Percentiles rank a stretch among this genome's conserved stretches.
Evolutionary conservation across 1,139 yeast genomes (phyloP).

Genomic region (Citeromyces hawaiiensis): DNA sequence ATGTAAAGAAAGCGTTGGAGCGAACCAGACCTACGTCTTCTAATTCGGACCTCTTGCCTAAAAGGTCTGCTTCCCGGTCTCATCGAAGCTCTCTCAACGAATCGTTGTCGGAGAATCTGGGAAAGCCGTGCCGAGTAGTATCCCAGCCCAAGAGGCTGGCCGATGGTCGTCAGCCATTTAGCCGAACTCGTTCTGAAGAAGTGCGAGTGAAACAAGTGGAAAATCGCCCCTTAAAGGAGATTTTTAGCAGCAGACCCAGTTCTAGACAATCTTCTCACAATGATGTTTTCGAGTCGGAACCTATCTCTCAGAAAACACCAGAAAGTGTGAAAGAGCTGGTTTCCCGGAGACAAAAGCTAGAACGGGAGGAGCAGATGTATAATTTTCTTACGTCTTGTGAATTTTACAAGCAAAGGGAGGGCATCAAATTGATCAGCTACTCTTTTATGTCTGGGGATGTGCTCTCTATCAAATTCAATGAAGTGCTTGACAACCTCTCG

Average conservation of each 20-base stretch:
- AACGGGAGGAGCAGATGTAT: slow-evolving; percentile 1
- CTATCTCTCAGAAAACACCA: neutral
- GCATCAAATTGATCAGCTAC: slow-evolving; percentile 1
- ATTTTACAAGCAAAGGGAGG: slow-evolving; percentile 2
- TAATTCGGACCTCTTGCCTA: neutral
- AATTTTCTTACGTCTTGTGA: neutral
- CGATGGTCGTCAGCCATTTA: neutral
- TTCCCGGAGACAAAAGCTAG: neutral
- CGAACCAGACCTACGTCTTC: slow-evolving; percentile 14
- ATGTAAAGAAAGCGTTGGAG: slow-evolving; percentile 40
- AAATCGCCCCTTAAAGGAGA: neutral
- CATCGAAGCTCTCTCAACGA: neutral
- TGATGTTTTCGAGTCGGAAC: neutral
- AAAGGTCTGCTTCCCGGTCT: neutral
- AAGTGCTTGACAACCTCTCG: slow-evolving; percentile 12
- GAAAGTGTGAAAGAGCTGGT: neutral
- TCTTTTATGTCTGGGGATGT: slow-evolving; percentile 3
- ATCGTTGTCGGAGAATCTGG: neutral
- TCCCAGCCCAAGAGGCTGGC: neutral
- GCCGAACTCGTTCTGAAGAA: neutral
- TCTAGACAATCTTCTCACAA: neutral
- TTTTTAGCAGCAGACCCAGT: neutral
- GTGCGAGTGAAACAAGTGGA: neutral
- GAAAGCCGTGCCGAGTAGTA: slow-evolving; percentile 1
- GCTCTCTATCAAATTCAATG: slow-evolving; percentile 10